Percentiles rank a stretch among this genome's conserved stretches.
Evolutionary conservation across 345 rosid genomes (phyloP).

Genomic region (Eucalyptus erythrocorys): DNA sequence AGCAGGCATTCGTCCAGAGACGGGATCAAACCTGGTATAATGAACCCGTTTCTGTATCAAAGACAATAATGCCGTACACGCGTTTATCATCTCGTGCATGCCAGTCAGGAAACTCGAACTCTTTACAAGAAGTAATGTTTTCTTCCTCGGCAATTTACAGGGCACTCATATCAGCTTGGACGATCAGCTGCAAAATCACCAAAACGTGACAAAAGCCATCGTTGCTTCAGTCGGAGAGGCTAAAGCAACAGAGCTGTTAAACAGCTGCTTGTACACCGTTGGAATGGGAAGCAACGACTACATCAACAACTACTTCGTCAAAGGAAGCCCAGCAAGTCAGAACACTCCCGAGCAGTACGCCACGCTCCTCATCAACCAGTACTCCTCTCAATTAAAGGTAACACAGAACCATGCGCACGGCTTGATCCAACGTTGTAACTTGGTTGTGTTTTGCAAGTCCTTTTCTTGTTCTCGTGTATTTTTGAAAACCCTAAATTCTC

Average conservation of each 20-base stretch:
- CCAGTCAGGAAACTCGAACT: background rate
- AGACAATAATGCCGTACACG: background rate
- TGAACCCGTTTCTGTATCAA: background rate
- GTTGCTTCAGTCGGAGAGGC: background rate
- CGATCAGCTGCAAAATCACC: conserved; percentile 21
- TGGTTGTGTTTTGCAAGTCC: background rate
- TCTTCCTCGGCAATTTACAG: conserved; percentile 4
- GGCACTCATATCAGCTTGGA: conserved; percentile 32
- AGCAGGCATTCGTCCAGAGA: conserved; percentile 29
- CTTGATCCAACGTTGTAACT: background rate
- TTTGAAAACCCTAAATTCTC: background rate
- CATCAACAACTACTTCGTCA: conserved; percentile 28
- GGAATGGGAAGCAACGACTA: conserved; percentile 34
- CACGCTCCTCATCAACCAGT: conserved; percentile 1
- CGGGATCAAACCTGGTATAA: conserved; percentile 9
- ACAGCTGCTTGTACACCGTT: conserved; percentile 15
- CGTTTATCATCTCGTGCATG: background rate
- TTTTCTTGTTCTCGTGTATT: background rate
- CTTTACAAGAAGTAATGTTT: background rate
- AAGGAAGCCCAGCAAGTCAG: background rate
- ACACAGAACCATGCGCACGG: background rate
- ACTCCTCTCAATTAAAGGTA: conserved; percentile 7
- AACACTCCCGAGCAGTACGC: conserved; percentile 4
- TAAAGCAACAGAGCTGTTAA: background rate
- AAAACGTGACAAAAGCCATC: background rate